Conservation (phyloP, 2,329 filamentous ascomycete genomes). For the Paraphoma chrysanthemicola region DNA sequence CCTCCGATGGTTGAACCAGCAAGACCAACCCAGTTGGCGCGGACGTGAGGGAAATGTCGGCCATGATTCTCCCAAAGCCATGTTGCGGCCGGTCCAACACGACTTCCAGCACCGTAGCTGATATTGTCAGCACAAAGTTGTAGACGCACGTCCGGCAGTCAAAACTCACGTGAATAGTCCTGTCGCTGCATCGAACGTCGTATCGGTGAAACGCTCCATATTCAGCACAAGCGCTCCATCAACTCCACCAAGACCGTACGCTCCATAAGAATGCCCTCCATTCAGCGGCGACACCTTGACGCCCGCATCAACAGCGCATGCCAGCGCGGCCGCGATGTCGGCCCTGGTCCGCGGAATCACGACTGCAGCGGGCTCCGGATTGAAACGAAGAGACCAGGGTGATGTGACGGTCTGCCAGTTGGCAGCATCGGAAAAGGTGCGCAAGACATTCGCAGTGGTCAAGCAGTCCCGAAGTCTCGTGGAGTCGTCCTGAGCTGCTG, state of each 20-base stretch:
- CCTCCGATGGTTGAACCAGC: conserved; percentile 19
- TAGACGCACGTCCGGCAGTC: background rate
- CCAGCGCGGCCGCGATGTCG: conserved; percentile 15
- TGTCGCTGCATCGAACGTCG: conserved; percentile 12
- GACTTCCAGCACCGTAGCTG: conserved; percentile 21
- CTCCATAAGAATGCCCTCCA: conserved; percentile 22
- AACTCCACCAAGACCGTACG: conserved; percentile 20
- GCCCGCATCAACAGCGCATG: conserved; percentile 16
- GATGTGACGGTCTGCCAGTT: conserved; percentile 15
- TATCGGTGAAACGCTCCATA: conserved; percentile 18
- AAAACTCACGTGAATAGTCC: conserved; percentile 11
- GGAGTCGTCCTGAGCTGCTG: conserved; percentile 8
- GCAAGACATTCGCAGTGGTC: conserved; percentile 4
- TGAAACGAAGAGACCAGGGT: conserved; percentile 19
- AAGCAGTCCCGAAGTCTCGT: conserved; percentile 13
- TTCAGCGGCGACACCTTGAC: conserved; percentile 19
- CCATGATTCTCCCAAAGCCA: conserved; percentile 25
- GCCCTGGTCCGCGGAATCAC: conserved; percentile 9
- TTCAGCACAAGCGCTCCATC: conserved; percentile 19
- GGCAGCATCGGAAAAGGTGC: conserved; percentile 4
- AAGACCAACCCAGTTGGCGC: conserved; percentile 20
- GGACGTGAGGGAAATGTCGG: conserved; percentile 25
- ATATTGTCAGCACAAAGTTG: background rate
- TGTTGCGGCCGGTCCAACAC: conserved; percentile 19
- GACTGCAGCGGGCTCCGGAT: conserved; percentile 20